phyloP scores from a whole-genome alignment of 768 basidiomycete species.

The Russula earlei region DNA sequence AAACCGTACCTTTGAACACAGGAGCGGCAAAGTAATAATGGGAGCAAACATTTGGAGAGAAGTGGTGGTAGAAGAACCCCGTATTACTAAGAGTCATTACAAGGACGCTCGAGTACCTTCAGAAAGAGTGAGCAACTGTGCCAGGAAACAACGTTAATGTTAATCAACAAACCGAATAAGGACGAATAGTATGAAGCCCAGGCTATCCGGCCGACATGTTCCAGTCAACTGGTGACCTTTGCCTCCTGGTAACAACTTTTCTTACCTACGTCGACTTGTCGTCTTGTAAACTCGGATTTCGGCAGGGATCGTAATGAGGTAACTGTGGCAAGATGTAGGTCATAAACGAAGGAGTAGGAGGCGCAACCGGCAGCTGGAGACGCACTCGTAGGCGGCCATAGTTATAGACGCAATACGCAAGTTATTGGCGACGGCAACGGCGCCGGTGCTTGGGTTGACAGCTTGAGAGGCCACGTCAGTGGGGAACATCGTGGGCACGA shows the following conservation, averaged over 20 bases:
- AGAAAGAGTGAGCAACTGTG: background rate
- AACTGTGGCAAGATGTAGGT: slow-evolving; percentile 3
- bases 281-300: slow-evolving; percentile 13
- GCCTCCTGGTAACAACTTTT: background rate
- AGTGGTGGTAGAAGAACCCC: slow-evolving; percentile 46
- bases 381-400: slow-evolving; percentile 19
- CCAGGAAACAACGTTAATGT: background rate
- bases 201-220: background rate
- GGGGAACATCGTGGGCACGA: too few species aligned
- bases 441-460: background rate
- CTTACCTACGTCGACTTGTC: background rate
- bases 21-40: slow-evolving; percentile 45
- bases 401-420: slow-evolving; percentile 12
- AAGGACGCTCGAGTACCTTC: slow-evolving; percentile 37
- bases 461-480: background rate
- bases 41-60: slow-evolving; percentile 37
- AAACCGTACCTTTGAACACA: slow-evolving; percentile 47
- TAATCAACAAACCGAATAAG: slow-evolving; percentile 12
- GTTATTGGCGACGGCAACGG: slow-evolving; percentile 6
- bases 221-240: background rate
- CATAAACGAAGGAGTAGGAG: background rate
- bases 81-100: slow-evolving; percentile 44
- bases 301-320: slow-evolving; percentile 15
- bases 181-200: slow-evolving; percentile 12
- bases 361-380: background rate